Conservation (phyloP, 805 yeast genomes). For the Candida ficus region DNA sequence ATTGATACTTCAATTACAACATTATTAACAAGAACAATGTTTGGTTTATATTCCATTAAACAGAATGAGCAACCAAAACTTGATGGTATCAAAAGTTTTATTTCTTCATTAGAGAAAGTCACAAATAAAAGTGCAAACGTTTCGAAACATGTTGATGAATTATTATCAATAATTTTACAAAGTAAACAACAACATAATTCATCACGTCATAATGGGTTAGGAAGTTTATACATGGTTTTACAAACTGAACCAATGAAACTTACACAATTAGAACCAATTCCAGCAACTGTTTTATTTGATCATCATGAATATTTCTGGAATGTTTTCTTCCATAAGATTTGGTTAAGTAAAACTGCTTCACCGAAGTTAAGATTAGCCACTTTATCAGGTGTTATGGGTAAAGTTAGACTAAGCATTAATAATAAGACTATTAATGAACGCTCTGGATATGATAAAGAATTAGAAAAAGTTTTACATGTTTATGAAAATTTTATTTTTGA, state of each 20-base stretch:
- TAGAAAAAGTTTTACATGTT: neutral
- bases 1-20: neutral
- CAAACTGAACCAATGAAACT: conserved; percentile 5
- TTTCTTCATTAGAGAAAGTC: neutral
- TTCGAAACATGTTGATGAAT: neutral
- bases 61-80: neutral
- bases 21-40: neutral
- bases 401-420: neutral
- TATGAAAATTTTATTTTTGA: conserved; percentile 4
- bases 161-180: neutral
- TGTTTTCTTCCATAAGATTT: conserved; percentile 1
- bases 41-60: neutral
- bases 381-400: conserved; percentile 6
- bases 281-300: neutral
- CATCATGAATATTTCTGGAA: neutral
- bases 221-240: conserved; percentile 6
- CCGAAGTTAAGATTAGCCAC: neutral
- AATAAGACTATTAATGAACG: neutral
- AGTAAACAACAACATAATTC: neutral
- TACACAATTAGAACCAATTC: conserved; percentile 1
- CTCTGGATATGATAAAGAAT: neutral
- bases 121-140: neutral
- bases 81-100: neutral
- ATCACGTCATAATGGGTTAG: neutral
- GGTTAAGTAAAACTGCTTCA: neutral